Evolutionary conservation across 768 basidiomycete genomes (phyloP).

Genomic region (Solioccasus polychromus): DNA sequence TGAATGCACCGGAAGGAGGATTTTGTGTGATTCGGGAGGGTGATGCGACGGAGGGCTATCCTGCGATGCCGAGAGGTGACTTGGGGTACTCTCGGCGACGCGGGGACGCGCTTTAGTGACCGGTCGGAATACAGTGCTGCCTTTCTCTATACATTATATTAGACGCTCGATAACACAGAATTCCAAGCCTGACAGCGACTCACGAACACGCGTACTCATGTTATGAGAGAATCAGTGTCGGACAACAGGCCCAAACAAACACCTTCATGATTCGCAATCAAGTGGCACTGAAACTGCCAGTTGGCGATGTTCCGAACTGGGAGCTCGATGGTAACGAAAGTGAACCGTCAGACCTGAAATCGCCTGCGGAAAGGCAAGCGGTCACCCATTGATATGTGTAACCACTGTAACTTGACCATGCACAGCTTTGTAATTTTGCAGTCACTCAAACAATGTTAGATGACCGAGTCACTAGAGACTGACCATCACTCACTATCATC

Average conservation of each 20-base stretch:
- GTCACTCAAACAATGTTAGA: slow-evolving; percentile 67
- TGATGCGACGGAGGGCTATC: slow-evolving; percentile 13
- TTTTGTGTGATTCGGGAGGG: slow-evolving; percentile 4
- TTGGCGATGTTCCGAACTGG: slow-evolving; percentile 58
- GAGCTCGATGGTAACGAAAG: slow-evolving; percentile 49
- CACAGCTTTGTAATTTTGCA: slow-evolving; percentile 59
- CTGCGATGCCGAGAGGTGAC: slow-evolving; percentile 14
- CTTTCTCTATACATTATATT: slow-evolving; percentile 53
- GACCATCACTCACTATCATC: slow-evolving; percentile 14
- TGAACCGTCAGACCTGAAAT: slow-evolving; percentile 39
- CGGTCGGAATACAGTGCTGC: slow-evolving; percentile 67
- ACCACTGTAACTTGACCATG: slow-evolving; percentile 9
- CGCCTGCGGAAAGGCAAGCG: slow-evolving; percentile 55
- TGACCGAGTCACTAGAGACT: slow-evolving; percentile 10
- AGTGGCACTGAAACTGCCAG: slow-evolving; percentile 45
- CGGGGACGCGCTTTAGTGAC: slow-evolving; percentile 55
- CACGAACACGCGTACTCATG: slow-evolving; percentile 57
- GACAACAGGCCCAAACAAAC: slow-evolving; percentile 29
- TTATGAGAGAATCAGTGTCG: slow-evolving; percentile 3
- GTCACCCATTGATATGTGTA: background rate
- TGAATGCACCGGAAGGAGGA: background rate
- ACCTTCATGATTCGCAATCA: slow-evolving; percentile 28
- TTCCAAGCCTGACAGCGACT: slow-evolving; percentile 36
- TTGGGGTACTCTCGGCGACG: slow-evolving; percentile 22
- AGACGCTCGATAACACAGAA: background rate